A percentile compares a stretch with the other conserved stretches of the same genome.
Evolutionary conservation across 2,329 filamentous ascomycete genomes (phyloP).

Genomic region (Penicillium sclerotiorum): DNA sequence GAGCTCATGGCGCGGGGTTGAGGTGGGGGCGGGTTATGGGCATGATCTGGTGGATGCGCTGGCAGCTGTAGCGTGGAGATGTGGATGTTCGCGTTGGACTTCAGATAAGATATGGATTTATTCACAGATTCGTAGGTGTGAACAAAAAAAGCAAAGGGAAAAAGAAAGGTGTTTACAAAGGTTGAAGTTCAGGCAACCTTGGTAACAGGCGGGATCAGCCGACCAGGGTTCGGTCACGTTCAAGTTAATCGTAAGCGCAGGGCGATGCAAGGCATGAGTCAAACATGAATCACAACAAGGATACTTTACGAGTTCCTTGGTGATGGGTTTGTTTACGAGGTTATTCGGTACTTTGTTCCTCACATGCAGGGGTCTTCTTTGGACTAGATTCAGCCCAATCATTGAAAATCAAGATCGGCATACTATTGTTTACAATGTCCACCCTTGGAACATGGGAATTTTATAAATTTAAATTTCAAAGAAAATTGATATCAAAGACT

Average conservation of each 20-base stretch:
- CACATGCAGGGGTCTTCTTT: too few relatives aligned
- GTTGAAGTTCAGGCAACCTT: conserved; percentile 1
- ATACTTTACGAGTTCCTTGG: neutral
- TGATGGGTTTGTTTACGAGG: neutral
- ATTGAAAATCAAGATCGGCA: too few relatives aligned
- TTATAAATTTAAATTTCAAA: too few relatives aligned
- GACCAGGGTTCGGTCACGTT: conserved; percentile 7
- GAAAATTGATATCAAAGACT: too few relatives aligned
- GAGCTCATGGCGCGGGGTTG: conserved; percentile 47
- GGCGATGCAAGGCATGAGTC: conserved; percentile 1
- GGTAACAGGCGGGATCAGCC: conserved; percentile 23
- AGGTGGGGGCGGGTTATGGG: conserved; percentile 31
- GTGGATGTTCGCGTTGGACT: too few relatives aligned
- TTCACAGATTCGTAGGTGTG: neutral
- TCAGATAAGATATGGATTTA: too few relatives aligned
- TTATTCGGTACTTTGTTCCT: too few relatives aligned
- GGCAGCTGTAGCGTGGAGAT: conserved; percentile 1
- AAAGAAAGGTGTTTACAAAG: neutral
- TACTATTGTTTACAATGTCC: too few relatives aligned
- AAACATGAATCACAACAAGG: too few relatives aligned
- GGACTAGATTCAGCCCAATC: too few relatives aligned
- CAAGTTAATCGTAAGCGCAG: neutral
- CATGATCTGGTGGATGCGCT: too few relatives aligned
- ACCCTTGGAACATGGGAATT: too few relatives aligned
- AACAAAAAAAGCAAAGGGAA: neutral